These are phyloP conservation scores for Fonsecaea erecta DNA, from an alignment of 2,329 filamentous ascomycete genomes.

Conservation along the genomic window DNA sequence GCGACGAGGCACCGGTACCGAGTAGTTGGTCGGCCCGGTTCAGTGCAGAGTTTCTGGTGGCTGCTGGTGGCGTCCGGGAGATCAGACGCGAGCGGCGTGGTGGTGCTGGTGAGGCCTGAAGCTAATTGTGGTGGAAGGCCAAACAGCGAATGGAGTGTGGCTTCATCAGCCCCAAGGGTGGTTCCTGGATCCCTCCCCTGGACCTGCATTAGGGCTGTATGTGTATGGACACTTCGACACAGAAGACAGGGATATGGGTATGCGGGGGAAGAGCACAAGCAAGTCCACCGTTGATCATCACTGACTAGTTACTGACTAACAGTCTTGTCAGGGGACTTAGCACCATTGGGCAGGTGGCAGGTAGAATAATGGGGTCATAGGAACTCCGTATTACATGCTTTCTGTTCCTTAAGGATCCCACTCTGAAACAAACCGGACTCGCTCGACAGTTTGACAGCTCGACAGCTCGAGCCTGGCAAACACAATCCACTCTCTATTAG, in stretches of 20 bases:
- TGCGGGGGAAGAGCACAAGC: not conserved
- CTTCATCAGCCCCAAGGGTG: not conserved
- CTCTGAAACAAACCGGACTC: constrained; percentile 1
- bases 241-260: not conserved
- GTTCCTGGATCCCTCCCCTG: not conserved
- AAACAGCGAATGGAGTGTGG: not conserved
- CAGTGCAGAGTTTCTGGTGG: not conserved
- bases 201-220: not conserved
- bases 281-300: not conserved
- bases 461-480: too few species aligned
- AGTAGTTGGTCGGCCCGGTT: not conserved
- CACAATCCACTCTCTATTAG: not conserved
- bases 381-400: not conserved
- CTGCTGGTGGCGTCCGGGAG: constrained; percentile 1
- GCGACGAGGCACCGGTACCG: not conserved
- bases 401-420: not conserved
- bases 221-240: not conserved
- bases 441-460: too few species aligned
- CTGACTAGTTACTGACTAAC: not conserved
- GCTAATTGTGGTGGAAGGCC: too few species aligned
- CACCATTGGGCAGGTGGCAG: not conserved
- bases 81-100: not conserved
- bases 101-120: not conserved
- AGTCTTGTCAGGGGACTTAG: not conserved
- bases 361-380: not conserved